Conservation (phyloP, 2,329 filamentous ascomycete genomes). For the Zymoseptoria ardabiliae region DNA sequence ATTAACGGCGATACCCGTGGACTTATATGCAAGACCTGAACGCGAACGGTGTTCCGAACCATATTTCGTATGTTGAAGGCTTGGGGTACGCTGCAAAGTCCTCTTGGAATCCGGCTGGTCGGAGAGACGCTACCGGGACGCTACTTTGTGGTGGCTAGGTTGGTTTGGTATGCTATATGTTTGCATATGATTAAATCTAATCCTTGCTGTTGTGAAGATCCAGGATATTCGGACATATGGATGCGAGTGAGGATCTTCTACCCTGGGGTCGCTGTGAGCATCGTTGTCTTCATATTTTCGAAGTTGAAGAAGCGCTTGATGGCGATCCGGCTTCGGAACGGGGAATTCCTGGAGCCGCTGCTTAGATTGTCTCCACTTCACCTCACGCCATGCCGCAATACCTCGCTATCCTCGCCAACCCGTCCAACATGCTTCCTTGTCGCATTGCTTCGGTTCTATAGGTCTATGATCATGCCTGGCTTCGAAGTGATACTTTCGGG, state of each 20-base stretch:
- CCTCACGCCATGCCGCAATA: not conserved
- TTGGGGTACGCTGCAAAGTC: not conserved
- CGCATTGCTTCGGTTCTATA: not conserved
- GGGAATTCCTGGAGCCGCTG: not conserved
- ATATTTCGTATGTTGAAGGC: not conserved
- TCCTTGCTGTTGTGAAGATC: no score
- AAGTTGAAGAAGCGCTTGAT: not conserved
- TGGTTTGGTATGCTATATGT: not conserved
- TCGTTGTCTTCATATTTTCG: not conserved
- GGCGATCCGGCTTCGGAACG: not conserved
- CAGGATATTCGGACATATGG: no score
- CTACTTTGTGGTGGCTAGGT: not conserved
- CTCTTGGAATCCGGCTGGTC: not conserved
- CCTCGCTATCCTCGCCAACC: not conserved
- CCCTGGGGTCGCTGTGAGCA: not conserved
- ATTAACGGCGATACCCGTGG: not conserved
- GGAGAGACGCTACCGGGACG: not conserved
- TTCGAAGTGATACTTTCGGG: no score
- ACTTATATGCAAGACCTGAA: not conserved
- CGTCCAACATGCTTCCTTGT: not conserved
- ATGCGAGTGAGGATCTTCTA: not conserved
- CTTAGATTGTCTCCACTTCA: not conserved
- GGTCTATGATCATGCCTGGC: no score
- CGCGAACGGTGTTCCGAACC: not conserved
- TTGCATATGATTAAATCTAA: not conserved